A percentile compares a stretch with the other conserved stretches of the same genome.
Conservation (phyloP, 371 early-diverging fungal genomes). For the Mucor piriformis region DNA sequence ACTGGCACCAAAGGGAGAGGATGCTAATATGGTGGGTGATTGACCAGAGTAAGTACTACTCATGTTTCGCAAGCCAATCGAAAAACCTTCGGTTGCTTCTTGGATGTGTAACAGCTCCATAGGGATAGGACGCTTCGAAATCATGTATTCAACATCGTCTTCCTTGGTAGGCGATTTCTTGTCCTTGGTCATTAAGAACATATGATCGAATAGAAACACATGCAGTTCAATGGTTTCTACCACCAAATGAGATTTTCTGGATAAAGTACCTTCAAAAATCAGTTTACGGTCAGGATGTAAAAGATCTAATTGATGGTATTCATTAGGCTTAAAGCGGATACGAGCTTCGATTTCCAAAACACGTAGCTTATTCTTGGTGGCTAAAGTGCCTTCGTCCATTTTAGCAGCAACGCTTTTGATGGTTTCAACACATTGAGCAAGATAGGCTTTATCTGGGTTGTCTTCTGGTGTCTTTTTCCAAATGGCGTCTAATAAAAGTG, state of each 20-base stretch:
- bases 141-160: slow-evolving; percentile 57
- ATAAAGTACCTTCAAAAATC: slow-evolving; percentile 79
- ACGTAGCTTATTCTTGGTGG: slow-evolving; percentile 34
- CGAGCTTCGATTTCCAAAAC: slow-evolving; percentile 36
- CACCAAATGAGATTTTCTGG: slow-evolving; percentile 66
- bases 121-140: slow-evolving; percentile 69
- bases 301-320: slow-evolving; percentile 64
- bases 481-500: slow-evolving; percentile 82
- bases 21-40: slow-evolving; percentile 19
- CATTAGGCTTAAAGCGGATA: slow-evolving; percentile 49
- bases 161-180: slow-evolving; percentile 42
- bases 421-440: slow-evolving; percentile 64
- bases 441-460: slow-evolving; percentile 46
- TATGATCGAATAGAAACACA: slow-evolving; percentile 89
- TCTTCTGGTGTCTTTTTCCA: slow-evolving; percentile 80
- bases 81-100: slow-evolving; percentile 54
- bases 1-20: slow-evolving; percentile 23
- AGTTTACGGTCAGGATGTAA: slow-evolving; percentile 70
- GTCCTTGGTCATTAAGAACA: slow-evolving; percentile 76
- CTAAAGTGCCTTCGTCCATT: slow-evolving; percentile 39
- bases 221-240: slow-evolving; percentile 70
- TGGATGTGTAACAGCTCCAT: slow-evolving; percentile 58
- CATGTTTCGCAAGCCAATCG: slow-evolving; percentile 27
- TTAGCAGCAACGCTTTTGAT: slow-evolving; percentile 67
- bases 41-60: slow-evolving; percentile 9